Conservation (phyloP, 148 eudicot species). For the Vaccinium corymbosum region DNA sequence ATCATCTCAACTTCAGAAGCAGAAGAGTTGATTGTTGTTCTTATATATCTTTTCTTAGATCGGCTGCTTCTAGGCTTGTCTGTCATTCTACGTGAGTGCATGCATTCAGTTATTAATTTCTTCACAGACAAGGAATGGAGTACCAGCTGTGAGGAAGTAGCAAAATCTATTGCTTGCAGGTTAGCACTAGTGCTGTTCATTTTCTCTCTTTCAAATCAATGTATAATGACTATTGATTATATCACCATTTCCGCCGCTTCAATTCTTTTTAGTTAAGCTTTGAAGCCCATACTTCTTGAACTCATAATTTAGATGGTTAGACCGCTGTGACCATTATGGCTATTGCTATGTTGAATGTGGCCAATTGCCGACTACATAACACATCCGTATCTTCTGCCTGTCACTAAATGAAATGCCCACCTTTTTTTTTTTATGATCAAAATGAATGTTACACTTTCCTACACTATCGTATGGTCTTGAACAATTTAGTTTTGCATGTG, state of each 20-base stretch:
- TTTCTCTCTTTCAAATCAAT: not conserved
- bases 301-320: not conserved
- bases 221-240: not conserved
- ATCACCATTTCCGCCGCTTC: not conserved
- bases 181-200: constrained; percentile 20
- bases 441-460: not conserved
- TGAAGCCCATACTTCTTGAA: not conserved
- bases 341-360: not conserved
- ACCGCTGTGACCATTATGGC: not conserved
- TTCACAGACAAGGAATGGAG: constrained; percentile 68
- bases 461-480: not conserved
- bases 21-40: constrained; percentile 51
- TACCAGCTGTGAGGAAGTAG: constrained; percentile 50
- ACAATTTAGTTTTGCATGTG: not conserved
- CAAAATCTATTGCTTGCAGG: constrained; percentile 66
- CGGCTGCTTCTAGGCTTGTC: constrained; percentile 63
- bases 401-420: not conserved
- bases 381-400: not conserved
- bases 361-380: not conserved
- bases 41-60: constrained; percentile 65
- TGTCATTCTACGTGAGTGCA: constrained; percentile 41
- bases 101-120: constrained; percentile 53
- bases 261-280: not conserved
- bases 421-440: not conserved
- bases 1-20: constrained; percentile 56